Percentiles rank a stretch among this genome's conserved stretches.
These are phyloP conservation scores for Pochonia chlamydosporia DNA, from an alignment of 2,329 filamentous ascomycete species.

Conservation along the genomic window DNA sequence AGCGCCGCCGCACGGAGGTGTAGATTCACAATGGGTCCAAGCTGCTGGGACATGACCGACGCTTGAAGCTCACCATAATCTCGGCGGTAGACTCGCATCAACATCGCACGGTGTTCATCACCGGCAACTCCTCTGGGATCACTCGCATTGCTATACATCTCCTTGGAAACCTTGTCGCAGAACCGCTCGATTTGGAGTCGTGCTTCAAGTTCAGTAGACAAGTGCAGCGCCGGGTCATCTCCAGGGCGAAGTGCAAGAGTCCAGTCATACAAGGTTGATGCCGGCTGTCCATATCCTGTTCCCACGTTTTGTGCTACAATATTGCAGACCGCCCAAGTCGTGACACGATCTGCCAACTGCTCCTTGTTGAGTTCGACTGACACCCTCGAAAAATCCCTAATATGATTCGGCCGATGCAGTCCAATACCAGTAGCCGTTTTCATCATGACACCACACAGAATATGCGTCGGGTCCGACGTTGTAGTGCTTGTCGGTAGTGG, in stretches of 20 bases:
- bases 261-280: constrained; percentile 72
- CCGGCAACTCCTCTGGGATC: constrained; percentile 65
- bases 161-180: constrained; percentile 71
- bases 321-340: constrained; percentile 81
- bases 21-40: constrained; percentile 55
- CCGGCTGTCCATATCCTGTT: constrained; percentile 79
- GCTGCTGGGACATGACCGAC: constrained; percentile 50
- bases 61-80: constrained; percentile 60
- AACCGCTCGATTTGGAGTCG: constrained; percentile 68
- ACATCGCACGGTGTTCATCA: constrained; percentile 60
- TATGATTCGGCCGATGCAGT: constrained; percentile 73
- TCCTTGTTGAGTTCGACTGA: constrained; percentile 71
- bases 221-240: constrained; percentile 52
- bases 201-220: constrained; percentile 59
- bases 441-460: constrained; percentile 79
- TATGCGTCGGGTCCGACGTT: constrained; percentile 74
- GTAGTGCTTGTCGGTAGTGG: constrained; percentile 77
- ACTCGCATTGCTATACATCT: constrained; percentile 72
- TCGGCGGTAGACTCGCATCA: constrained; percentile 60
- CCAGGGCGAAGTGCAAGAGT: constrained; percentile 58
- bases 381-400: constrained; percentile 75
- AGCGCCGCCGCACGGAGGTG: constrained; percentile 68
- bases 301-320: constrained; percentile 76
- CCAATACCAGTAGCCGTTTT: constrained; percentile 81
- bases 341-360: constrained; percentile 71